Base-by-base conservation (phyloP, 257 asterid genomes). In the Penstemon barbatus region DNA sequence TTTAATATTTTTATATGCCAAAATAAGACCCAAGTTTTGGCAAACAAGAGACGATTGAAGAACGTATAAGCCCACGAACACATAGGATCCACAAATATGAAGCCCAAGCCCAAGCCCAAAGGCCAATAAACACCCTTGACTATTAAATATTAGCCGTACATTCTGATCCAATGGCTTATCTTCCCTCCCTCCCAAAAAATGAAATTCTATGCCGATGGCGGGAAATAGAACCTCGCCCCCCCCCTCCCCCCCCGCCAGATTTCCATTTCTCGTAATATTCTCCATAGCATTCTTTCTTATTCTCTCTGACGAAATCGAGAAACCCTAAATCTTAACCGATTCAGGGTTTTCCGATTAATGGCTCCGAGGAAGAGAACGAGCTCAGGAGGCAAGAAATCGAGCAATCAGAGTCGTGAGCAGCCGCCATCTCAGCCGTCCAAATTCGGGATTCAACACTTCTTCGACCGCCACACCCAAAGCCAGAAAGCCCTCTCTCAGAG, bases 401-500 rank as follows among this genome's bases (percentile, higher is more conserved):
- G 61, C 79, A 61, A 72, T 60, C 84, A 73, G 40, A 80, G 65
- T 49, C 77, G 73, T 12, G 84, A 77, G 71, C 76, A 39, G 58
- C 72, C 38, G 78, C 86, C 81, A 67, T 81, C 97, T 62, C 87
- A 93, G 83, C 89, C 90, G 15, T 66, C 90, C 65, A 90, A 90
- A 58, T 92, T 86, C 36, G 97, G 95, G n/a, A 93, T 93, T 71
- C 95, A 90, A 62, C 98, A 93, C 72, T 90, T 90, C 86, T 93
- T 93, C 74, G 92, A 87, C 55, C 95, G 90, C 68, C 97, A 93
- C 72, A 81, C 90, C 8, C 88, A 87, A 80, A 64, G 74, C 68
- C 87, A 84, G 74, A 82, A 85, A 76, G 46, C 63, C 71, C 70
- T 54, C 65, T 75, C 87, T 11, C 86, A 82, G 41, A 25, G 63